Evolutionary conservation across 345 rosid species (phyloP), one percentile per base, ranked within the genome.

Genomic region (Stellera chamaejasme): DNA sequence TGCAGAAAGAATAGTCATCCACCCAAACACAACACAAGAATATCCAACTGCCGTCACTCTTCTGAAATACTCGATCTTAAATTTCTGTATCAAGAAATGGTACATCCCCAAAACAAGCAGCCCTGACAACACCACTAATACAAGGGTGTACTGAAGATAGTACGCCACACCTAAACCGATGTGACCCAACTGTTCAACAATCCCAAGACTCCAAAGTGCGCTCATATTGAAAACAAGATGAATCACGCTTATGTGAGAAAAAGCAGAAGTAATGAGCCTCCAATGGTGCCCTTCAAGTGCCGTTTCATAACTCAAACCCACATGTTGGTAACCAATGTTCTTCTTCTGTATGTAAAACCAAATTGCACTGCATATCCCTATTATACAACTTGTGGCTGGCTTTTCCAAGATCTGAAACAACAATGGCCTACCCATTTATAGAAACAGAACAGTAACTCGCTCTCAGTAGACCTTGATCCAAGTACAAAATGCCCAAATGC

Each of bases 181-280:
- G 54, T 81, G 72, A 10, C 74, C 83, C 45, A 86, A 66, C 62
- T 84, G 94, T 54, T 93, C 99, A 0, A 93, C 86, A 43, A 77
- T 80, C 50, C 99, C 99, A 25, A 93, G 85, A 78, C 99, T 93
- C 99, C 99, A 93, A 4, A 93, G 74, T 23, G 99, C 99, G 60
- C 96, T 89, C 99, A 93, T 89, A 67, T 93, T 93, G 55, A 93
- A 93, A 23, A 84, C 94, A 44, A 93, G 97, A 77, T 93, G 99
- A 71, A 93, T 48, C 26, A 89, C 78, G 59, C 97, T 93, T 10
- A 93, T 87, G 59, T 89, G 99, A 0, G 99, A 93, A 60, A 93
- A 84, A 0, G 99, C 97, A 2, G 94, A 89, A n/a, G 99, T 87
- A 11, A 93, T 84, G 58, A 93, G 74, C 73, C 99, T 77, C 99